phyloP scores from a whole-genome alignment of 805 yeast species.

The Lipomyces starkeyi region DNA sequence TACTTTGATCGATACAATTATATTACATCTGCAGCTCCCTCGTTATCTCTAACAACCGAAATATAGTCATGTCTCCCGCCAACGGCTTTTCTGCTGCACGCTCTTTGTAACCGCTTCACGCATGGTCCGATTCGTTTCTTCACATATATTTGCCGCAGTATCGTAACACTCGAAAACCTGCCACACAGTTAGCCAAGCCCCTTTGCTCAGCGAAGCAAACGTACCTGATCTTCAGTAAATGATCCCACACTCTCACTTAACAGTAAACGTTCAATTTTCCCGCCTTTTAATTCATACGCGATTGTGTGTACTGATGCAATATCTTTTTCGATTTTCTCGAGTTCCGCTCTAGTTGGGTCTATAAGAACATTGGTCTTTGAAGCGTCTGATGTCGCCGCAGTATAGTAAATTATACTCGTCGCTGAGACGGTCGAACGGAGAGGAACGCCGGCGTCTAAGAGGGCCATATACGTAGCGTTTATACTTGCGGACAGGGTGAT shows the following conservation, averaged over 20 bases:
- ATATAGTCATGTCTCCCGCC: constrained; percentile 13
- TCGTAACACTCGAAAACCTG: constrained; percentile 59
- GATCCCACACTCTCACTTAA: constrained; percentile 74
- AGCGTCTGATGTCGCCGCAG: background rate
- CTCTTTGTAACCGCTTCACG: constrained; percentile 52
- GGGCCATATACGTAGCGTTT: constrained; percentile 75
- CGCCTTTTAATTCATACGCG: constrained; percentile 62
- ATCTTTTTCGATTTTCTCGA: constrained; percentile 17
- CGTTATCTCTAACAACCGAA: background rate
- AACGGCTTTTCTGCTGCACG: constrained; percentile 12
- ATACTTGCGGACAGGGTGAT: constrained; percentile 71
- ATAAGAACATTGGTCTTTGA: constrained; percentile 63
- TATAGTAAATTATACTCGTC: constrained; percentile 15
- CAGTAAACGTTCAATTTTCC: constrained; percentile 61
- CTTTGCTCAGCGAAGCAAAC: too few species aligned
- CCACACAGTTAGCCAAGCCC: background rate
- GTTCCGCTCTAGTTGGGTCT: constrained; percentile 46
- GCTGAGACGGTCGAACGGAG: constrained; percentile 46
- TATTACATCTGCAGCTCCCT: background rate
- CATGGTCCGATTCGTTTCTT: constrained; percentile 51
- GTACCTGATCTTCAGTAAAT: constrained; percentile 59
- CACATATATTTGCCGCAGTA: constrained; percentile 56
- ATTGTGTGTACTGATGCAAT: constrained; percentile 65
- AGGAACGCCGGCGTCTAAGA: constrained; percentile 80
- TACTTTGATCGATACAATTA: background rate